Evolutionary conservation across 2,329 filamentous ascomycete species (phyloP), one percentile per base, ranked within the genome.

Genomic region (Eutypa lata): DNA sequence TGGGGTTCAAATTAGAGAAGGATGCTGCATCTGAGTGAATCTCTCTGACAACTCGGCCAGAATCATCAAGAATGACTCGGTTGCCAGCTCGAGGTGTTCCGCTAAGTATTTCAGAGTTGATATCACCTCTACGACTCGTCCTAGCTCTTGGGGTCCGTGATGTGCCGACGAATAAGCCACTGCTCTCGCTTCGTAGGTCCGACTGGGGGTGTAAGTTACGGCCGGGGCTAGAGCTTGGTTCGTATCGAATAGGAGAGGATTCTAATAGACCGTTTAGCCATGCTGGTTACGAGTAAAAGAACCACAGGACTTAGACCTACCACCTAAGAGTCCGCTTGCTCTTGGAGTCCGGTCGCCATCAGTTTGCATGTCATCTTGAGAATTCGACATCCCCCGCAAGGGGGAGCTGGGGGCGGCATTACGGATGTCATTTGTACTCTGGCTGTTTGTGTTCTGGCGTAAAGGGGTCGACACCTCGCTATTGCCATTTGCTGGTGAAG

Each of bases 171-270:
- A 97, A 97, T 28, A 97, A 79, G 5, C 86, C 89, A 65, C 91
- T 96, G 74, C 87, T 91, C 66, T 91, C 90, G 69, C 89, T 95
- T 61, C 84, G 84, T 56, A 90, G 77, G 67, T 93, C 86, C 49
- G 89, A 87, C 59, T 87, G 84, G 49, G 77, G 76, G 47, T 81
- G 77, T 52, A 80, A 72, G 57, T 76, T 77, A 65, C 83, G 84
- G n/a, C 84, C 86, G 24, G 91, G 90, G 66, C 90, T 96, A 37
- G 93, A 96, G 71, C 91, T 96, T 35, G 91, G 86, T 52, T 90
- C 90, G 68, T 97, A 97, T 69, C 87, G 85, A 61, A 97, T 90
- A 1, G 93, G 93, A 1, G 93, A 97, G 0, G 93, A 97, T 65
- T 92, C 93, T 96, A 61, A 2, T 48, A 18, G 8, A 50, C 19